These are phyloP conservation scores for Trichoderma asperellum DNA, from an alignment of 2,329 filamentous ascomycete genomes.

Conservation along the genomic window DNA sequence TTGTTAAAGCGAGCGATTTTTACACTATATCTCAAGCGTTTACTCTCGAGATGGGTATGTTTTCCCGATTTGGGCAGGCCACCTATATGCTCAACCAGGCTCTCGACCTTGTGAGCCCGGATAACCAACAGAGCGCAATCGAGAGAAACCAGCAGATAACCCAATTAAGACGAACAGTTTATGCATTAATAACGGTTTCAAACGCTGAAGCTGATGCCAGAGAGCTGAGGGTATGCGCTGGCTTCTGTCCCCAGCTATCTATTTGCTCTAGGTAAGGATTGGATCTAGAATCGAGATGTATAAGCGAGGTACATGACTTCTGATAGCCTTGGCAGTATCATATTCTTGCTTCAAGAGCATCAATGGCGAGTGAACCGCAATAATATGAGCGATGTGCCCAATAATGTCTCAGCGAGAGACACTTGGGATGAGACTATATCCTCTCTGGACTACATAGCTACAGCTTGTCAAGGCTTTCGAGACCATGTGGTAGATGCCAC, in stretches of 20 bases:
- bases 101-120: constrained; percentile 3
- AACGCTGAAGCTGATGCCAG: background rate
- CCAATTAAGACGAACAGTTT: background rate
- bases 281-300: background rate
- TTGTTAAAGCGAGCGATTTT: background rate
- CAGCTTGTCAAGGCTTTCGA: constrained; percentile 6
- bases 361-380: background rate
- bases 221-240: constrained; percentile 6
- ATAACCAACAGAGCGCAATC: background rate
- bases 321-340: background rate
- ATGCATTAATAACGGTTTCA: constrained; percentile 3
- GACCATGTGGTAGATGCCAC: background rate
- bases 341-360: background rate
- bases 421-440: constrained; percentile 4
- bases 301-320: background rate
- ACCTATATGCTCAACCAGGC: constrained; percentile 12
- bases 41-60: constrained; percentile 7
- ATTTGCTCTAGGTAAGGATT: background rate
- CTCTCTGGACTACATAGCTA: constrained; percentile 3
- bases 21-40: constrained; percentile 5
- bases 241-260: background rate
- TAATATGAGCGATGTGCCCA: background rate
- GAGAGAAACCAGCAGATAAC: constrained; percentile 3
- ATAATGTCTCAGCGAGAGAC: background rate
- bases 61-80: background rate